phyloP scores from a whole-genome alignment of 345 rosid species.

The Nasturtium officinale region DNA sequence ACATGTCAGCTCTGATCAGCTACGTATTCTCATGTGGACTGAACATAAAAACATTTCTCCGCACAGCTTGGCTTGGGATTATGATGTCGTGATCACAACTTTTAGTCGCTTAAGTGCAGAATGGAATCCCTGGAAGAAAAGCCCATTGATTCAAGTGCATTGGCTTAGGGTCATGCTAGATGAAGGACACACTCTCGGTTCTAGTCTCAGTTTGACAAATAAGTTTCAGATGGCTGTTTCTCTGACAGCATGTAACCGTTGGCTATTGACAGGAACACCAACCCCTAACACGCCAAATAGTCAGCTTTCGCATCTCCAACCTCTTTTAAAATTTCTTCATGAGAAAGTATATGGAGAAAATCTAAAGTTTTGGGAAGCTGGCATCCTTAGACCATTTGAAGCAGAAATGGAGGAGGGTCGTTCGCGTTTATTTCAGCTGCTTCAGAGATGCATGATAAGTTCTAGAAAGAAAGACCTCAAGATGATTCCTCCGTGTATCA shows the following conservation, averaged over 20 bases:
- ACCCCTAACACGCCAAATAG: slow-evolving; percentile 85
- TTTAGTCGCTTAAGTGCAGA: slow-evolving; percentile 94
- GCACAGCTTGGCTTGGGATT: slow-evolving; percentile 95
- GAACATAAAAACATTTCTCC: slow-evolving; percentile 67
- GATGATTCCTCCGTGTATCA: slow-evolving; percentile 91
- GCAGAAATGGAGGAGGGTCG: slow-evolving; percentile 93
- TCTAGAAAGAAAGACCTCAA: slow-evolving; percentile 88
- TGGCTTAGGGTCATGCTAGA: slow-evolving; percentile 94
- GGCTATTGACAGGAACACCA: slow-evolving; percentile 98
- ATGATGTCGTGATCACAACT: slow-evolving; percentile 89
- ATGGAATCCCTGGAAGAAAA: slow-evolving; percentile 77
- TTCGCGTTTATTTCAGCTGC: slow-evolving; percentile 68
- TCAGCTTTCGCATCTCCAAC: slow-evolving; percentile 85
- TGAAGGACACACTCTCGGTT: slow-evolving; percentile 99
- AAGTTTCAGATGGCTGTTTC: slow-evolving; percentile 96
- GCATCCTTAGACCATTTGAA: slow-evolving; percentile 88
- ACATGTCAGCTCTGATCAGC: slow-evolving; percentile 77
- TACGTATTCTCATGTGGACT: slow-evolving; percentile 77
- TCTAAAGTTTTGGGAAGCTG: slow-evolving; percentile 86
- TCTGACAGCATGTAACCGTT: slow-evolving; percentile 74
- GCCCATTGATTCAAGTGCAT: slow-evolving; percentile 92
- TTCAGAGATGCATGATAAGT: slow-evolving; percentile 87
- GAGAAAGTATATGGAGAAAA: slow-evolving; percentile 87
- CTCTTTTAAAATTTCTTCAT: slow-evolving; percentile 88
- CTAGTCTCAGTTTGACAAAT: slow-evolving; percentile 88